A percentile compares a stretch with the other conserved stretches of the same genome.
Evolutionary conservation across 2,329 filamentous ascomycete genomes (phyloP).

Genomic region (Cytospora leucostoma): DNA sequence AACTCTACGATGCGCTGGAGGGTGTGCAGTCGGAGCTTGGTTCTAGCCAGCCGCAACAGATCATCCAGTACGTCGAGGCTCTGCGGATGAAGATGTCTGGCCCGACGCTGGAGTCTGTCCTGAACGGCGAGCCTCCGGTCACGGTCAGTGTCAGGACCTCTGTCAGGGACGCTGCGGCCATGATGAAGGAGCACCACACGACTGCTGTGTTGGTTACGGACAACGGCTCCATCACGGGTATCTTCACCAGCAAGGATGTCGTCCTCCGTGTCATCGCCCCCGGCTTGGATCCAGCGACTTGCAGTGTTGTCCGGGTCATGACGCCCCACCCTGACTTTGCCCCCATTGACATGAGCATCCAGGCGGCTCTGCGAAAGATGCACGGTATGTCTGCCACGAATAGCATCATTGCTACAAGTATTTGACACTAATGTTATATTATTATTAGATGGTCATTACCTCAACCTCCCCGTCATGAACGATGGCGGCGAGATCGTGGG

Average conservation of each 20-base stretch:
- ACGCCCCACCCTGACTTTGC: conserved; percentile 98
- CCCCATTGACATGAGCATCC: conserved; percentile 98
- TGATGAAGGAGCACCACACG: conserved; percentile 99
- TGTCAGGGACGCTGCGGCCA: conserved; percentile 88
- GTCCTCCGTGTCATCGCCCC: conserved; percentile 97
- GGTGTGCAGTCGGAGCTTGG: conserved; percentile 97
- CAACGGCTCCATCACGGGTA: conserved; percentile 95
- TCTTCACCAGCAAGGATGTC: conserved; percentile 99
- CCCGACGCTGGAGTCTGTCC: conserved; percentile 89
- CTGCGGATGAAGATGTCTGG: conserved; percentile 96
- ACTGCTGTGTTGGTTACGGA: conserved; percentile 96
- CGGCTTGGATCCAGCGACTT: conserved; percentile 88
- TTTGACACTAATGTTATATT: conserved; percentile 30
- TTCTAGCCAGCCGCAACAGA: conserved; percentile 94
- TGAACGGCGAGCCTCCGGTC: conserved; percentile 87
- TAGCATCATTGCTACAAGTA: too few species aligned
- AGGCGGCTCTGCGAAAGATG: conserved; percentile 97
- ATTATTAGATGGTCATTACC: conserved; percentile 84
- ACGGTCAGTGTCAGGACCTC: conserved; percentile 96
- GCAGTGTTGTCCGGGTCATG: conserved; percentile 98
- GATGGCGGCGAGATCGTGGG: conserved; percentile 95
- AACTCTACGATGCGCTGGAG: conserved; percentile 95
- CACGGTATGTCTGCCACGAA: conserved; percentile 66
- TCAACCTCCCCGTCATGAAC: conserved; percentile 98
- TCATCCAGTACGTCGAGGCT: conserved; percentile 98